phyloP scores from a whole-genome alignment of 106 monocot genomes.

The Amphibolis antarctica region DNA sequence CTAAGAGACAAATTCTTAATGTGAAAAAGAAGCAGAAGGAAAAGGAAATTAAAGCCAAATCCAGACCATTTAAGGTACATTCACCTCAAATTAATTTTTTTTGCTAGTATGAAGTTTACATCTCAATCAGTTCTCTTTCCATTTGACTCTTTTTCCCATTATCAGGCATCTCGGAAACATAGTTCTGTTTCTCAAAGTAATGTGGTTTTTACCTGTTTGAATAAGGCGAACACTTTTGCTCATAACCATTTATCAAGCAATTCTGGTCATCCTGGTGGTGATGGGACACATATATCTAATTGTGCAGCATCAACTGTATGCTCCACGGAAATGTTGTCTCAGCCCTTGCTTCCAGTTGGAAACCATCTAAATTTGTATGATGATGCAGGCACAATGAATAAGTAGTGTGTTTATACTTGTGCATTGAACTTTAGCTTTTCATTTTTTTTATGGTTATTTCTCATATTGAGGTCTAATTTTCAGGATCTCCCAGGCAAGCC shows the following conservation, averaged over 20 bases:
- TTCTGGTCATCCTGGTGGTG: constrained; percentile 16
- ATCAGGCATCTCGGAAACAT: constrained; percentile 50
- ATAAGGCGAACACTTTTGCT: constrained; percentile 12
- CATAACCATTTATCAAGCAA: constrained; percentile 6
- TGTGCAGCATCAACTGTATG: constrained; percentile 21
- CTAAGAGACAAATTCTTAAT: constrained; percentile 89
- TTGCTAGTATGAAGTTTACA: background rate
- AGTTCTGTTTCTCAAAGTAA: constrained; percentile 16
- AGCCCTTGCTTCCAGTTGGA: constrained; percentile 41
- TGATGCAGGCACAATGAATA: constrained; percentile 24
- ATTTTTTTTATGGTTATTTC: background rate
- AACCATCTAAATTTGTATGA: constrained; percentile 20
- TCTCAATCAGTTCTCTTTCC: background rate
- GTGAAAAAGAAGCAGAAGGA: constrained; percentile 72
- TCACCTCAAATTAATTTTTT: background rate
- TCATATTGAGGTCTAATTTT: constrained; percentile 6
- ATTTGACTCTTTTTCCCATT: background rate
- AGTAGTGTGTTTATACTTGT: constrained; percentile 36
- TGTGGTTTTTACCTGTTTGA: constrained; percentile 17
- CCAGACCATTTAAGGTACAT: constrained; percentile 51
- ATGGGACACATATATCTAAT: constrained; percentile 17
- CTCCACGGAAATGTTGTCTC: constrained; percentile 22
- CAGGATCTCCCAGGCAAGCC: constrained; percentile 36
- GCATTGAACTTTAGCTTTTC: background rate
- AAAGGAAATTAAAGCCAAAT: constrained; percentile 71